Evolutionary conservation across 1,284 basidiomycete species (phyloP), one percentile per base, ranked within the genome.

Genomic region (Coniferiporia sulphurascens): DNA sequence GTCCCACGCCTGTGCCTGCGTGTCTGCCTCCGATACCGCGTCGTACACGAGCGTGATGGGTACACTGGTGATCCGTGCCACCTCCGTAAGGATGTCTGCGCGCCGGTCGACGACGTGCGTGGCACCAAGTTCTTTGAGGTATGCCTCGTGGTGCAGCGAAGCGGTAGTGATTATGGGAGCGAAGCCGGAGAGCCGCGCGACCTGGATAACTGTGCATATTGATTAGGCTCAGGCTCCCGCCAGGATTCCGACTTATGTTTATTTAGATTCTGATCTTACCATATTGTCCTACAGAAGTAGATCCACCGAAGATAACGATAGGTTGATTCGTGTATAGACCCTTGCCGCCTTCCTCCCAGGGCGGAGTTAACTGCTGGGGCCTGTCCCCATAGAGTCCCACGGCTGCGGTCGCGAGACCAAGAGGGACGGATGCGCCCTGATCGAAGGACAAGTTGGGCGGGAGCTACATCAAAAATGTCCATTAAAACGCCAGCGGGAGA

Each of bases 101-200:
- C 66, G 65, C 19, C 78, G 71, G 55, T 78, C 75, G 58, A 83
- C 65, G 58, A 78, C 69, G 56, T 77, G 74, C 0, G 77, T 78
- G 0, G 80, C 81, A 1, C 82, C 81, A 15, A 81, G 72, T 1
- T 72, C 73, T 63, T 78, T 78, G 61, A 82, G 71, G 62, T 68
- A 71, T 0, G 66, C 72, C 1, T 66, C 64, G 65, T 83, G 77
- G 58, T 74, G 72, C 7, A 69, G 59, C 9, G 79, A 82, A 5
- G 77, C 72, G 6, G 79, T 80, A 10, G 77, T 71, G 60, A 82
- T 74, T 60, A 82, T 78, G 4, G 74, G 74, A 2, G 72, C 74
- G 68, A 81, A 80, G 0, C 81, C 80, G 0, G 78, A 76, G 8
- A 79, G 64, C 60, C 72, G 74, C 8, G 76, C 76, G 19, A 82